These are phyloP conservation scores for Acer saccharum DNA, from an alignment of 345 rosid genomes.

Conservation along the genomic window DNA sequence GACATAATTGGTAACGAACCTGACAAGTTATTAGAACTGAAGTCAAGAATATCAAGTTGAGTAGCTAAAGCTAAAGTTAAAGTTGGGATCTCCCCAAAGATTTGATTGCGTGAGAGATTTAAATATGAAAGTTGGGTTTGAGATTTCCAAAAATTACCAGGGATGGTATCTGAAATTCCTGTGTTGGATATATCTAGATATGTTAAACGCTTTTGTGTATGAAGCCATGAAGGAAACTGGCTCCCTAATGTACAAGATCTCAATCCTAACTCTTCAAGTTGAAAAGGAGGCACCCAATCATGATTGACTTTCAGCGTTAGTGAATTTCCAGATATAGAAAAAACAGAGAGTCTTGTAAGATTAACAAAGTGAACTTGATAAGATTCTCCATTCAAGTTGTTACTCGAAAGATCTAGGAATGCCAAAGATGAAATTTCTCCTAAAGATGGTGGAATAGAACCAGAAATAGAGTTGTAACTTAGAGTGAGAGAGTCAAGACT, in stretches of 20 bases:
- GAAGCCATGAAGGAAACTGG: slow-evolving; percentile 35
- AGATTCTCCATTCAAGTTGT: too few species aligned
- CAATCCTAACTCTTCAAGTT: slow-evolving; percentile 18
- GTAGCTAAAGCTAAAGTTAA: background rate
- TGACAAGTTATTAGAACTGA: slow-evolving; percentile 21
- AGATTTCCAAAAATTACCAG: slow-evolving; percentile 30
- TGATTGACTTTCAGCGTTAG: slow-evolving; percentile 19
- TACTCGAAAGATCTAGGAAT: too few species aligned
- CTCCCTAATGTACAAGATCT: slow-evolving; percentile 28
- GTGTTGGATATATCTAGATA: slow-evolving; percentile 29
- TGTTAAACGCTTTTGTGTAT: background rate
- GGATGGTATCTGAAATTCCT: slow-evolving; percentile 29
- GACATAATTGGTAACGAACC: slow-evolving; percentile 23
- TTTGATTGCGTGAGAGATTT: slow-evolving; percentile 31
- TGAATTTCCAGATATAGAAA: slow-evolving; percentile 25
- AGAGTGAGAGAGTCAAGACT: background rate
- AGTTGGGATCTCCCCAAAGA: slow-evolving; percentile 30
- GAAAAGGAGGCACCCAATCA: slow-evolving; percentile 35
- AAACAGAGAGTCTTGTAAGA: slow-evolving; percentile 16
- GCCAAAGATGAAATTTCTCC: too few species aligned
- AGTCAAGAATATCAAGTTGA: slow-evolving; percentile 14
- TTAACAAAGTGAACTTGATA: slow-evolving; percentile 21
- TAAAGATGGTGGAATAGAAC: too few species aligned
- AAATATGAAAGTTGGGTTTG: background rate
- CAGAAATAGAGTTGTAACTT: too few species aligned